Evolutionary conservation across 768 basidiomycete genomes (phyloP).

Genomic region (Russula sp.): DNA sequence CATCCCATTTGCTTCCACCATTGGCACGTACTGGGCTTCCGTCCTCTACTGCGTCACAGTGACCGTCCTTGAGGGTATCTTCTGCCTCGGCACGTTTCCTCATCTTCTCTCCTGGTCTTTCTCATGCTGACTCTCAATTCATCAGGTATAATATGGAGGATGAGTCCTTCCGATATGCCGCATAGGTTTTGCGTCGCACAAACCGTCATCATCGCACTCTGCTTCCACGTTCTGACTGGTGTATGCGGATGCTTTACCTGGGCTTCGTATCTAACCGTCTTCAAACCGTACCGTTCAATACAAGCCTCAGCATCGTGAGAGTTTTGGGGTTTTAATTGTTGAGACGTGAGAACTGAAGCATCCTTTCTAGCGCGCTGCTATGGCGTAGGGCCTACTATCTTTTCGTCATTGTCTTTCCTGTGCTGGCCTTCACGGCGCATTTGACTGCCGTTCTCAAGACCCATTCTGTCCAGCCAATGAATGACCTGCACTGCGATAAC

Average conservation of each 20-base stretch:
- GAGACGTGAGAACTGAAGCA: background rate
- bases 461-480: slow-evolving; percentile 40
- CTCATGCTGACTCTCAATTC: background rate
- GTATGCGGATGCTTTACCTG: slow-evolving; percentile 27
- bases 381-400: slow-evolving; percentile 45
- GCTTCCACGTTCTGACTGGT: slow-evolving; percentile 26
- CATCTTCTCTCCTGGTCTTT: background rate
- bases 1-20: slow-evolving; percentile 39
- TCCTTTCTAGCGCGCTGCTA: slow-evolving; percentile 35
- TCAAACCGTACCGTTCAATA: slow-evolving; percentile 17
- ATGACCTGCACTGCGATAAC: slow-evolving; percentile 56
- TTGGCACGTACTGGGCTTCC: slow-evolving; percentile 44
- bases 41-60: slow-evolving; percentile 44
- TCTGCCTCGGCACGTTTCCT: slow-evolving; percentile 48
- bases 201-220: slow-evolving; percentile 22
- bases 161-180: slow-evolving; percentile 59
- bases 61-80: slow-evolving; percentile 47
- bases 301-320: slow-evolving; percentile 18
- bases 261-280: slow-evolving; percentile 23
- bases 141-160: slow-evolving; percentile 56
- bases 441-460: slow-evolving; percentile 39
- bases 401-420: slow-evolving; percentile 44
- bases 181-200: slow-evolving; percentile 44
- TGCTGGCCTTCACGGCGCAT: slow-evolving; percentile 40
- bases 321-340: background rate